phyloP scores from a whole-genome alignment of 495 filamentous ascomycete species.

The Penicillium subrubescens region DNA sequence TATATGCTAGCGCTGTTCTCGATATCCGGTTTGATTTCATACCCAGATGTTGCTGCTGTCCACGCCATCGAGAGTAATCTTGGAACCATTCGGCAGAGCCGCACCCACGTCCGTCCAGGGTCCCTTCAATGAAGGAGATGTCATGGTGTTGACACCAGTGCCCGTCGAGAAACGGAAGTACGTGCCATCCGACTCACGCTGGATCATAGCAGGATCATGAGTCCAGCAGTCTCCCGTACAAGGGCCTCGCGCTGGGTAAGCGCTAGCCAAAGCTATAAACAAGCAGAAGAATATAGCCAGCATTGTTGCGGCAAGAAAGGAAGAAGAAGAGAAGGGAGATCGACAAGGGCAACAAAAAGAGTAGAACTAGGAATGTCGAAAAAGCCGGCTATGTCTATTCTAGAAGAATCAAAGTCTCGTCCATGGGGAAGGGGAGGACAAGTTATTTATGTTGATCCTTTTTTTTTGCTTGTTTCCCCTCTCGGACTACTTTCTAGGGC shows the following conservation, averaged over 20 bases:
- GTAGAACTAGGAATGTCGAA: slow-evolving; percentile 6
- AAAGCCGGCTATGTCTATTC: not conserved
- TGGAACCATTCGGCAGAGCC: slow-evolving; percentile 58
- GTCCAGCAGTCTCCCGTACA: slow-evolving; percentile 62
- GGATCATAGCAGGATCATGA: slow-evolving; percentile 67
- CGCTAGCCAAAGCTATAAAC: slow-evolving; percentile 32
- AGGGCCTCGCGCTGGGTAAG: slow-evolving; percentile 54
- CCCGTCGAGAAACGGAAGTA: slow-evolving; percentile 77
- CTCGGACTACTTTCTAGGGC: not conserved
- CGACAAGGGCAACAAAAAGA: not conserved
- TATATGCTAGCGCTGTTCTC: not conserved
- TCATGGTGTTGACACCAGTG: slow-evolving; percentile 59
- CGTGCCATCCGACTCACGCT: slow-evolving; percentile 61
- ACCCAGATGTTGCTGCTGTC: slow-evolving; percentile 62
- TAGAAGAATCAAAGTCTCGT: not conserved
- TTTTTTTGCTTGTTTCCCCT: slow-evolving; percentile 4
- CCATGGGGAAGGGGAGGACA: slow-evolving; percentile 8
- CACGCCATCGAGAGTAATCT: slow-evolving; percentile 53
- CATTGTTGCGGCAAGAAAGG: slow-evolving; percentile 12
- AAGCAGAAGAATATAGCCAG: slow-evolving; percentile 24
- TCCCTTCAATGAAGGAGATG: slow-evolving; percentile 57
- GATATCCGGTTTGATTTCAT: slow-evolving; percentile 1
- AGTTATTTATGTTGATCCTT: slow-evolving; percentile 27
- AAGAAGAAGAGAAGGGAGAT: not conserved
- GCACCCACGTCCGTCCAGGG: slow-evolving; percentile 65